A percentile compares a stretch with the other conserved stretches of the same genome.
phyloP scores from a whole-genome alignment of 2,329 filamentous ascomycete genomes.

The Knufia fluminis region DNA sequence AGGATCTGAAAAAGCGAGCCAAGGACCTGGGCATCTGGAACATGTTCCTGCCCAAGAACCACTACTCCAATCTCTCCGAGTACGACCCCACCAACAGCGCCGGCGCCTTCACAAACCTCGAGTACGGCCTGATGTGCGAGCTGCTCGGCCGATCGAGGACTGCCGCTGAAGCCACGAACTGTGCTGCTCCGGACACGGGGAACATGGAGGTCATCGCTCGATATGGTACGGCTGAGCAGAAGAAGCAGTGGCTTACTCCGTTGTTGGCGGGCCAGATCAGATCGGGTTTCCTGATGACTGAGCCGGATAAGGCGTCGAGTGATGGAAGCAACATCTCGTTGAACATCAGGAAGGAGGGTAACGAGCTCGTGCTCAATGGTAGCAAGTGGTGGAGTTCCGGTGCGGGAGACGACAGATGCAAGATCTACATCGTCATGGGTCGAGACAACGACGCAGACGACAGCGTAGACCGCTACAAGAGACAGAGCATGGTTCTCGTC shows the following conservation, averaged over 20 bases:
- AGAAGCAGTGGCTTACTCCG: slow-evolving; percentile 70
- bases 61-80: slow-evolving; percentile 54
- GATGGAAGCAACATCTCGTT: slow-evolving; percentile 91
- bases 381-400: slow-evolving; percentile 99
- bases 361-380: slow-evolving; percentile 88
- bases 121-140: slow-evolving; percentile 97
- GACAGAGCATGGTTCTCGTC: slow-evolving; percentile 91
- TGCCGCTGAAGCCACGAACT: slow-evolving; percentile 82
- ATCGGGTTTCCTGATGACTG: slow-evolving; percentile 88
- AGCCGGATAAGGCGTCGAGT: slow-evolving; percentile 78
- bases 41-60: slow-evolving; percentile 88
- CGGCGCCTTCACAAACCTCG: slow-evolving; percentile 67
- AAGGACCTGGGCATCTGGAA: slow-evolving; percentile 85
- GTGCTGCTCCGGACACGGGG: slow-evolving; percentile 80
- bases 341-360: slow-evolving; percentile 68
- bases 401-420: slow-evolving; percentile 81
- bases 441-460: slow-evolving; percentile 55
- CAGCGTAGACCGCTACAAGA: slow-evolving; percentile 68
- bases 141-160: slow-evolving; percentile 76
- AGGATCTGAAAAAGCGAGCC: slow-evolving; percentile 79
- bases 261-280: slow-evolving; percentile 76
- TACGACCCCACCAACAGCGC: slow-evolving; percentile 63
- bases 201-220: slow-evolving; percentile 94
- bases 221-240: slow-evolving; percentile 74
- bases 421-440: slow-evolving; percentile 92